A percentile compares a stretch with the other conserved stretches of the same genome.
Conservation (phyloP, 1,139 yeast genomes). For the Geotrichum carabidarum region DNA sequence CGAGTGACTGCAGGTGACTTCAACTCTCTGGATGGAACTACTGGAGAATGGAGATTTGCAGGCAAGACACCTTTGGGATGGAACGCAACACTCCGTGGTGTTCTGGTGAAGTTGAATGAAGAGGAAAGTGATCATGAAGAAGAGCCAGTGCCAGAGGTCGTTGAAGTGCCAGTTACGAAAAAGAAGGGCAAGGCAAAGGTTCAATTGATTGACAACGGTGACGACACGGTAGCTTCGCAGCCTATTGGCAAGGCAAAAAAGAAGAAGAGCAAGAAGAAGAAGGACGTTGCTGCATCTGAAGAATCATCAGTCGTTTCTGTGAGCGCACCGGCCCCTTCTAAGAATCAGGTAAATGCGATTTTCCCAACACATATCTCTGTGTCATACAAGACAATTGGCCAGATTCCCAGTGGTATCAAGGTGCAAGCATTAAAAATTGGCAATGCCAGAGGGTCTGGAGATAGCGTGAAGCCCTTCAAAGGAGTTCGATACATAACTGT, state of each 20-base stretch:
- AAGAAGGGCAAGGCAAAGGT: constrained; percentile 9
- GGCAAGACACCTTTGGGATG: constrained; percentile 59
- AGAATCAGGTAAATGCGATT: constrained; percentile 23
- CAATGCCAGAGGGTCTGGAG: constrained; percentile 55
- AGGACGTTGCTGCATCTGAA: constrained; percentile 1
- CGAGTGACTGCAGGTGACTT: constrained; percentile 73
- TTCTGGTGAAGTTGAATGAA: constrained; percentile 29
- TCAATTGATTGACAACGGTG: constrained; percentile 3
- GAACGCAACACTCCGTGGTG: constrained; percentile 65
- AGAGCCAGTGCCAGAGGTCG: neutral
- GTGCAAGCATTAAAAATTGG: constrained; percentile 62
- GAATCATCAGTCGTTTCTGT: constrained; percentile 4
- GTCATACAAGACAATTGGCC: constrained; percentile 59
- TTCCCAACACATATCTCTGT: constrained; percentile 53
- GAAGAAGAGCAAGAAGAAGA: constrained; percentile 15
- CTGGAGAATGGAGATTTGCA: constrained; percentile 70
- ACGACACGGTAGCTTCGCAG: neutral
- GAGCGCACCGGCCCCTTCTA: neutral
- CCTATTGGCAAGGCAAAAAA: constrained; percentile 10
- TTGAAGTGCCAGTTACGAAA: neutral
- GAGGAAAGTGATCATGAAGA: constrained; percentile 6
- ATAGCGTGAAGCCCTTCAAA: constrained; percentile 72
- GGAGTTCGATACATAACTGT: constrained; percentile 81
- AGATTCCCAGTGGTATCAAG: constrained; percentile 68
- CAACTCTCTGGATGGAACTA: constrained; percentile 48